Base-by-base conservation (phyloP, 2,329 filamentous ascomycete species). In the Ascochyta pisi region DNA sequence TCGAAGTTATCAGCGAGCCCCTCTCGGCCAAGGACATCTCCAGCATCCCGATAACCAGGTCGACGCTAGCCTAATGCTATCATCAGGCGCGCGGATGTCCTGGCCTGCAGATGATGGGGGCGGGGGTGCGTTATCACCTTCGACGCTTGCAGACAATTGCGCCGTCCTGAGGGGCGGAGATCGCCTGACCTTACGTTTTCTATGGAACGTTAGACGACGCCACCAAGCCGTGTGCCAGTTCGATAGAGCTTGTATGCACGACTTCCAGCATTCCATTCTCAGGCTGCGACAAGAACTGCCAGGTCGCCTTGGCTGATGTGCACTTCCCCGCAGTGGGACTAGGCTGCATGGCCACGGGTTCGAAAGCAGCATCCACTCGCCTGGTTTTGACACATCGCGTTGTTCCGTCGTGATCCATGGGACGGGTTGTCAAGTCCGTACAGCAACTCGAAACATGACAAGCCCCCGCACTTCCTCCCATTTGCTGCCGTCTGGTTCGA, bases 11-110 rank as follows among this genome's bases (percentile, higher is more conserved):
- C 63, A 59, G 49, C 23, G 50, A 50, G 16, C 42, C 13, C 13
- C 22, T 27, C 38, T 39, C 13, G 42, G 48, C 42, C 47, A 50
- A 50, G 53, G 13, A 9, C 50, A 57, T 50, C 51, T 41, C 43
- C 45, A 52, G 52, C 41, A 60, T 54, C 61, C 65, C 64, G 65
- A 67, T 67, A 64, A 64, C 63, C 65, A 66, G 65, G 64, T 67
- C 40, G 39, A 35, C 64, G 58, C 60, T 64, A 66, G 49, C 55
- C 54, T 39, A 49, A 58, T 48, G 54, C 37, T 58, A 50, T 43
- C 43, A 33, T 46, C 52, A 26, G 50, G 41, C 60, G 54, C 62
- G 62, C 63, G 57, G 55, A 47, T 53, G 46, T 56, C 42, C n/a
- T 58, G 33, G 49, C 54, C 42, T 58, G 58, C 60, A 67, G 54